phyloP scores from a whole-genome alignment of 805 yeast genomes.

The Ascoidea tarda region DNA sequence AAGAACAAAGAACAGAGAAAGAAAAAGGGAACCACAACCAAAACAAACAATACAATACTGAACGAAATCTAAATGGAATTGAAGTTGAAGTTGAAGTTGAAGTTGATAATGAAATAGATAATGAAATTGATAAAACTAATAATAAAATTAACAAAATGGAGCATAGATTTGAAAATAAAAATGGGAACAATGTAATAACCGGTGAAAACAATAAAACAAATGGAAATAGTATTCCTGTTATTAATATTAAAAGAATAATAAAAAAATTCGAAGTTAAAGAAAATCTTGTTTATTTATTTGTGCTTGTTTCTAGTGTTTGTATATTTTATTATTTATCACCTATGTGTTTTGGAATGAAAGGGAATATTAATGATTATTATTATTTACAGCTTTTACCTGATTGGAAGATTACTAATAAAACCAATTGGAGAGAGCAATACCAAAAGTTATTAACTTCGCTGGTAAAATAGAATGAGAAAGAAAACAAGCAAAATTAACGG shows the following conservation, averaged over 20 bases:
- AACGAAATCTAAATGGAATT: neutral
- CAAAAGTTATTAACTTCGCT: too few species aligned
- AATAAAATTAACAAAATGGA: neutral
- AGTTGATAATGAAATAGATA: neutral
- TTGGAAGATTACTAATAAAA: constrained; percentile 20
- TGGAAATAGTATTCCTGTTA: too few species aligned
- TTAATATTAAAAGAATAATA: too few species aligned
- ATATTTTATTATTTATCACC: constrained; percentile 40
- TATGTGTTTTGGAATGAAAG: constrained; percentile 54
- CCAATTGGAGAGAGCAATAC: neutral
- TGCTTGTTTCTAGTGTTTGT: constrained; percentile 37
- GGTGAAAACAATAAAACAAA: too few species aligned
- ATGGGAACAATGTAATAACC: too few species aligned
- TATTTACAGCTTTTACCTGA: constrained; percentile 32
- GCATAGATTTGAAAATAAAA: neutral
- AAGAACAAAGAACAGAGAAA: neutral
- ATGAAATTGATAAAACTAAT: too few species aligned
- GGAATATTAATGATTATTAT: constrained; percentile 26
- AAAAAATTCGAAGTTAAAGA: too few species aligned
- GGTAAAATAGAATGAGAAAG: too few species aligned
- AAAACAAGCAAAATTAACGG: too few species aligned
- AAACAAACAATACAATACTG: neutral
- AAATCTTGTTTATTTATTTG: constrained; percentile 20
- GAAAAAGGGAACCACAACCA: neutral
- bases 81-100: neutral